Percentiles rank a stretch among this genome's conserved stretches.
Evolutionary conservation across 2,329 filamentous ascomycete species (phyloP).

Genomic region (Hypoxylon sp.): DNA sequence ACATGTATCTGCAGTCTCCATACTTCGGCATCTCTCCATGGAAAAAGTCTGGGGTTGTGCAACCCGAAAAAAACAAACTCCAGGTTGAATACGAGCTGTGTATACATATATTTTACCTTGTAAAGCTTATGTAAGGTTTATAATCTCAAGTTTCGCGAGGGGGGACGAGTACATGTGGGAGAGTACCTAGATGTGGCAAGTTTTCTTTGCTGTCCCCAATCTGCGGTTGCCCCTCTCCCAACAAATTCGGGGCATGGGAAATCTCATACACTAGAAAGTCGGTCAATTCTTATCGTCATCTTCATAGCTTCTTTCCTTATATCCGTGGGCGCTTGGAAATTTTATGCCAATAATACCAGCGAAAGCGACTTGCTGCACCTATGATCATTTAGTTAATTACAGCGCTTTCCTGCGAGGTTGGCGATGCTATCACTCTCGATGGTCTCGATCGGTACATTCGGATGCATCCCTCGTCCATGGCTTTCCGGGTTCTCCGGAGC

Average conservation of each 20-base stretch:
- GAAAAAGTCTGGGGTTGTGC: slow-evolving; percentile 2
- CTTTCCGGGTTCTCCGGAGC: slow-evolving; percentile 6
- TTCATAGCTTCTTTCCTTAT: neutral
- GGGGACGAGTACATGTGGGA: neutral
- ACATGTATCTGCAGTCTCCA: neutral
- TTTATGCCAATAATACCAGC: neutral
- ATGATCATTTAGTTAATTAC: neutral
- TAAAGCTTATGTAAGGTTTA: neutral
- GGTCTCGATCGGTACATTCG: slow-evolving; percentile 1
- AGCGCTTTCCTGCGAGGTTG: too few species aligned
- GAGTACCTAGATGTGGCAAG: slow-evolving; percentile 2
- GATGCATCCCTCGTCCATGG: neutral
- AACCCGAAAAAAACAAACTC: neutral
- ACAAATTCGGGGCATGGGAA: slow-evolving; percentile 32
- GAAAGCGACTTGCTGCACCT: neutral
- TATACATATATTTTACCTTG: neutral
- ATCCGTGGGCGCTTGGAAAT: neutral
- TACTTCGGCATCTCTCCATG: neutral
- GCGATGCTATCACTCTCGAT: neutral
- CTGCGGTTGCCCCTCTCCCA: slow-evolving; percentile 35
- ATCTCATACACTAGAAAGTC: neutral
- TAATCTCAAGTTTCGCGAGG: neutral
- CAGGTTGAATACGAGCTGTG: too few species aligned
- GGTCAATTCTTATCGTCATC: slow-evolving; percentile 2
- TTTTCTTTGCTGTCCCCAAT: slow-evolving; percentile 14